Percentiles rank a stretch among this genome's conserved stretches.
Evolutionary conservation across 2,329 filamentous ascomycete species (phyloP).

Genomic region (Fusarium duplospermum): DNA sequence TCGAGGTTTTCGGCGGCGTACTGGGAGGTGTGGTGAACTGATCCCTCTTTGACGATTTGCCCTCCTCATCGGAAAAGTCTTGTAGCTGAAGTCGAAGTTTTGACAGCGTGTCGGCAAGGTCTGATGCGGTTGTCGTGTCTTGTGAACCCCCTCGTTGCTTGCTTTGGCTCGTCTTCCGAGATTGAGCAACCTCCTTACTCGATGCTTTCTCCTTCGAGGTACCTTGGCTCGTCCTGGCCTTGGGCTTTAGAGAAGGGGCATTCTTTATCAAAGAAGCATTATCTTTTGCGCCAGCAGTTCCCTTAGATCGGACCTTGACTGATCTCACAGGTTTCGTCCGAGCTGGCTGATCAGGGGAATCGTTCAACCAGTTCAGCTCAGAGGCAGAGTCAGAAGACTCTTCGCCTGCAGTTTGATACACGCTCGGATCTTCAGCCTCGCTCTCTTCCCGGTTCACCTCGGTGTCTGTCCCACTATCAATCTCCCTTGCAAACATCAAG

Average conservation of each 20-base stretch:
- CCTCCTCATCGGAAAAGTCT: constrained; percentile 41
- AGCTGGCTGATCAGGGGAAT: constrained; percentile 17
- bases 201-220: not conserved
- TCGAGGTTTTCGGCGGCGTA: constrained; percentile 30
- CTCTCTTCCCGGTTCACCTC: constrained; percentile 13
- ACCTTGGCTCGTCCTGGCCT: not conserved
- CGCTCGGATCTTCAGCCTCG: constrained; percentile 37
- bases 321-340: constrained; percentile 5
- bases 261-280: constrained; percentile 5
- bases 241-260: constrained; percentile 8
- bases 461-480: constrained; percentile 18
- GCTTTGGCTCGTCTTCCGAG: constrained; percentile 11
- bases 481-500: constrained; percentile 17
- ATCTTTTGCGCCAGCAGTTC: not conserved
- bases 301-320: not conserved
- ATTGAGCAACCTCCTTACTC: not conserved
- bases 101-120: constrained; percentile 40
- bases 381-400: constrained; percentile 32
- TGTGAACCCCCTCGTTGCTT: not conserved
- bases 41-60: constrained; percentile 5
- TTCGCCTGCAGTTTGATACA: constrained; percentile 42
- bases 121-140: constrained; percentile 23
- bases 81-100: constrained; percentile 41
- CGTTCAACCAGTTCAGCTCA: constrained; percentile 30
- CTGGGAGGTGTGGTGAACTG: constrained; percentile 38